Conservation (phyloP, 2,329 filamentous ascomycete species). For the Colletotrichum truncatum region DNA sequence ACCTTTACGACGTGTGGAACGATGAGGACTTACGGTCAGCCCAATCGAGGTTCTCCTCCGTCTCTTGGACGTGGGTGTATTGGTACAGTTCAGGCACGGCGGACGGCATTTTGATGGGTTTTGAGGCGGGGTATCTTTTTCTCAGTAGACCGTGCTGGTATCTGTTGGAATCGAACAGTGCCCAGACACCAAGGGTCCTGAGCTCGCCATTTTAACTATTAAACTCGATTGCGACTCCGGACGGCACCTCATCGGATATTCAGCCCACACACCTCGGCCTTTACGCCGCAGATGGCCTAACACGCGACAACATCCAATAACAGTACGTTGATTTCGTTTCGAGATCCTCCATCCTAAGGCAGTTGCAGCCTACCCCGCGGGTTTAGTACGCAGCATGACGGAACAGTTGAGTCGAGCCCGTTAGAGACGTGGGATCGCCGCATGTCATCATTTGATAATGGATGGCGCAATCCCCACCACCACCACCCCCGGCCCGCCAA, state of each 20-base stretch:
- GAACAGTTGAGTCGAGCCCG: background rate
- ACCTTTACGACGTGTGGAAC: background rate
- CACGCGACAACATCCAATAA: constrained; percentile 9
- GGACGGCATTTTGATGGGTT: constrained; percentile 40
- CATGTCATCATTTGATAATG: constrained; percentile 31
- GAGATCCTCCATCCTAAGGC: background rate
- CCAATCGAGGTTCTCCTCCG: constrained; percentile 47
- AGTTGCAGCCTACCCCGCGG: constrained; percentile 21
- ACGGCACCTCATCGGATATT: background rate
- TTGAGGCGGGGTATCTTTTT: constrained; percentile 3
- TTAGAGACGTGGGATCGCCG: constrained; percentile 19
- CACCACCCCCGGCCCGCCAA: background rate
- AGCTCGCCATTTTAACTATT: constrained; percentile 26
- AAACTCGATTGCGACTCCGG: background rate
- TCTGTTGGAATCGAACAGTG: background rate
- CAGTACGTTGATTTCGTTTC: constrained; percentile 9
- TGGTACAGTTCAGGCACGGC: constrained; percentile 41
- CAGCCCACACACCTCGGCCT: background rate
- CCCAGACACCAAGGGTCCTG: constrained; percentile 4
- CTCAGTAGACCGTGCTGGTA: background rate
- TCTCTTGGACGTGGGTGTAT: constrained; percentile 46
- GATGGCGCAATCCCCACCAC: constrained; percentile 29
- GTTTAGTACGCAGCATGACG: background rate
- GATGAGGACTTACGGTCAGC: constrained; percentile 40
- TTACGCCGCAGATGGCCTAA: constrained; percentile 15